Evolutionary conservation across 2,329 filamentous ascomycete genomes (phyloP).

Genomic region (Pseudocercospora musae): DNA sequence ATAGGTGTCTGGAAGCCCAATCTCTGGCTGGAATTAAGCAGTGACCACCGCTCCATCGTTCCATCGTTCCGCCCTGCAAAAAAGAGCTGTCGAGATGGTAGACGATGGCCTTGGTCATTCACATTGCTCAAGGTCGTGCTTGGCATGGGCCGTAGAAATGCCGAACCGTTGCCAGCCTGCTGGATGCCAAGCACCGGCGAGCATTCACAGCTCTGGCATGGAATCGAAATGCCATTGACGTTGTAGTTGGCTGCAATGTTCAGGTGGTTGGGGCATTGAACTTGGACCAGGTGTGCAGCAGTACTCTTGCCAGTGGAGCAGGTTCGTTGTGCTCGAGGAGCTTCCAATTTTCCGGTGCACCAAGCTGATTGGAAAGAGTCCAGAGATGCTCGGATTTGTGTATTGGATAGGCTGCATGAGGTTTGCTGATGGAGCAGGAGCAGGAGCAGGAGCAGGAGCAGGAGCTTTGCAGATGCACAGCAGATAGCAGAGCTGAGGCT

Average conservation of each 20-base stretch:
- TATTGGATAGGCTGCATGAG: neutral
- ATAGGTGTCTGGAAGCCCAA: neutral
- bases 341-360: neutral
- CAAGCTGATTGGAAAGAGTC: neutral
- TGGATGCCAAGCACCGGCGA: neutral
- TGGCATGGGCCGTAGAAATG: neutral
- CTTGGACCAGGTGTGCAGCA: neutral
- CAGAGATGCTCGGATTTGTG: neutral
- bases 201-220: neutral
- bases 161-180: neutral
- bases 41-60: neutral
- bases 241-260: neutral
- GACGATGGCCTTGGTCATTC: neutral
- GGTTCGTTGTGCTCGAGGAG: neutral
- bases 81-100: neutral
- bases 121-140: neutral
- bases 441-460: neutral
- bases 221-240: neutral
- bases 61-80: neutral
- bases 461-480: neutral
- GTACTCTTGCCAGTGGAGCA: neutral
- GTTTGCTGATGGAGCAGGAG: neutral
- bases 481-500: neutral
- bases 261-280: neutral
- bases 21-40: constrained; percentile 12